phyloP scores from a whole-genome alignment of 768 basidiomycete genomes.

The Hypholoma sublateritium region DNA sequence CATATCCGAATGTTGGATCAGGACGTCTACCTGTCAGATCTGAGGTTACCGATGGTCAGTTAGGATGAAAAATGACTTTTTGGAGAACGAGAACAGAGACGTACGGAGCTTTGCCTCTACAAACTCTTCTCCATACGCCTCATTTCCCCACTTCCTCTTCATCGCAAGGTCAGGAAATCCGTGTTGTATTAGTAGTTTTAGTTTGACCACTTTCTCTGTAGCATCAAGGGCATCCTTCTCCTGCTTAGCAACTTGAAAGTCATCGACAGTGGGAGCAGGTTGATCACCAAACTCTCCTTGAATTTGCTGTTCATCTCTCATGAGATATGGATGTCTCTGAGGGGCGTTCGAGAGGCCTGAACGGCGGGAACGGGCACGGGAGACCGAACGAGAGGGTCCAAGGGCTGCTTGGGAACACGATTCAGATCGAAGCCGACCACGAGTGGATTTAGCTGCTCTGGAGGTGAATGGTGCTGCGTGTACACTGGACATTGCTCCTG shows the following conservation, averaged over 20 bases:
- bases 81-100: not conserved
- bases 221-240: not conserved
- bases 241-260: not conserved
- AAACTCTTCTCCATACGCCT: not conserved
- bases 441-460: not conserved
- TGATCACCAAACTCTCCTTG: no score
- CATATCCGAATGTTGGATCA: not conserved
- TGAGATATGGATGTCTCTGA: no score
- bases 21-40: not conserved
- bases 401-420: not conserved
- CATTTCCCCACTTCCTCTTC: not conserved
- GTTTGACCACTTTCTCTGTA: not conserved
- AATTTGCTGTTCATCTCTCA: no score
- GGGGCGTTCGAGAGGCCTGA: no score
- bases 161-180: not conserved
- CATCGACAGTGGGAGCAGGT: no score
- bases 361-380: not conserved
- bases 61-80: not conserved
- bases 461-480: not conserved
- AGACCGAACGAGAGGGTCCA: not conserved
- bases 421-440: not conserved
- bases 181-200: not conserved
- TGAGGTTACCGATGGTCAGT: not conserved
- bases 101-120: not conserved
- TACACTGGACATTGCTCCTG: not conserved